Evolutionary conservation across 352 stramenopile genomes (phyloP).

Genomic region (Phytophthora tentaculata): DNA sequence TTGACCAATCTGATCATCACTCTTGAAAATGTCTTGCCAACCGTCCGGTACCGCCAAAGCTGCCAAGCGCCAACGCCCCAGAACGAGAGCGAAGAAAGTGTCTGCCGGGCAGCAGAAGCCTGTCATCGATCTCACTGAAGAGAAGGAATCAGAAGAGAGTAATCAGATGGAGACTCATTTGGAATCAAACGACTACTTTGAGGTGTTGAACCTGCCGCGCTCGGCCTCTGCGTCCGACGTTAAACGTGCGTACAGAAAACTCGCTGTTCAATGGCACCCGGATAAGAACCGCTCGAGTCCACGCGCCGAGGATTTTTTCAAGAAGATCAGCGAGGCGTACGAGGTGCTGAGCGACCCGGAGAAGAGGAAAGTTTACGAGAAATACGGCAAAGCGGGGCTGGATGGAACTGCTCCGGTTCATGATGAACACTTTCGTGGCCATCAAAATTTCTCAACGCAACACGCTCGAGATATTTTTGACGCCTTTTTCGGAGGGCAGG

Average conservation of each 20-base stretch:
- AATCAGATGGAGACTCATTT: conserved; percentile 38
- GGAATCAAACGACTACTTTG: conserved; percentile 81
- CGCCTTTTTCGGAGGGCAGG: conserved; percentile 62
- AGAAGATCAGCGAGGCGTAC: conserved; percentile 91
- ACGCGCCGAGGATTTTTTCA: conserved; percentile 89
- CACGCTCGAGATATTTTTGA: conserved; percentile 78
- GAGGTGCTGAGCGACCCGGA: conserved; percentile 83
- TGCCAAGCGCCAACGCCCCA: conserved; percentile 15
- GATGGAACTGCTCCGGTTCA: conserved; percentile 1
- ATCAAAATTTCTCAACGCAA: conserved; percentile 49
- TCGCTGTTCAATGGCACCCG: conserved; percentile 92
- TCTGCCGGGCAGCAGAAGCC: neutral
- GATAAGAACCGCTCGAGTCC: conserved; percentile 92
- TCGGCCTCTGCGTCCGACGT: conserved; percentile 57
- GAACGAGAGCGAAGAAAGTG: conserved; percentile 9
- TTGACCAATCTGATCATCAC: conserved; percentile 17
- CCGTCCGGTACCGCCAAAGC: neutral
- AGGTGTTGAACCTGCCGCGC: conserved; percentile 55
- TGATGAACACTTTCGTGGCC: conserved; percentile 31
- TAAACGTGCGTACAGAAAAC: conserved; percentile 68
- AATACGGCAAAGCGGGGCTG: conserved; percentile 45
- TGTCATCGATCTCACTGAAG: conserved; percentile 32
- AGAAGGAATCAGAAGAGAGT: conserved; percentile 2
- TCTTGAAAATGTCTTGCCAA: conserved; percentile 27
- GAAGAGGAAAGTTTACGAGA: conserved; percentile 66